Base-by-base conservation (phyloP, 2,329 filamentous ascomycete genomes). In the Drechslerella stenobrocha region DNA sequence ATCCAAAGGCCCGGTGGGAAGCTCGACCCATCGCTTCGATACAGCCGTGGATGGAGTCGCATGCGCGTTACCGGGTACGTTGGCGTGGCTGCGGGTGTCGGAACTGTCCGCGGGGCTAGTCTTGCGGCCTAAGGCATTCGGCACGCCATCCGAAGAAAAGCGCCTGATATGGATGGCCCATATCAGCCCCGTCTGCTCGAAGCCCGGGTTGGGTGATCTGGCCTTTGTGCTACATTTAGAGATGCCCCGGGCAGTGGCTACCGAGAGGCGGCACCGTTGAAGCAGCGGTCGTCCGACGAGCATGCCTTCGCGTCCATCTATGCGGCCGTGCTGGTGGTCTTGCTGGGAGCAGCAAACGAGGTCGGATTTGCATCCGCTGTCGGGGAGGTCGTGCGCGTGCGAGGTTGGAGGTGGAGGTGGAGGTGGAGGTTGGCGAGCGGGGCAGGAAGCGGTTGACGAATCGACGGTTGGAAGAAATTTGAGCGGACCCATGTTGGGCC, bases 221-320 rank as follows among this genome's bases (percentile, higher is more conserved):
- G 5, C 9, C n/a, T 13, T 45, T 8, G 37, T 20, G 15, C 13
- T 20, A 18, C 13, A n/a, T 18, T 8, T 7, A 7, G 37, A 18
- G 37, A 20, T 2, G 37, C 15, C 8, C n/a, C 4, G 7, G 9
- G 28, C 55, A 15, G 44, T 35, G 50, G 50, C 22, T 32, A 24
- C 23, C 26, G 26, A 50, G 51, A 40, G n/a, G 58, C 50, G 53
- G 63, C 55, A 55, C 55, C 55, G 55, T 56, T 50, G 63, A 59
- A 67, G 63, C 55, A 67, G 55, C 63, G 50, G 55, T 55, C 55
- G 63, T 60, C 63, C 63, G 63, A 67, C 53, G 63, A 67, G 63
- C 63, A 67, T 67, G 55, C 59, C 55, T 60, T 37, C 40, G 34
- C 63, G 59, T 59, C 63, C 63, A 67, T 67, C 55, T 58, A 55